phyloP scores from a whole-genome alignment of 352 stramenopile genomes.

The Globisporangium rhizosaccharum region DNA sequence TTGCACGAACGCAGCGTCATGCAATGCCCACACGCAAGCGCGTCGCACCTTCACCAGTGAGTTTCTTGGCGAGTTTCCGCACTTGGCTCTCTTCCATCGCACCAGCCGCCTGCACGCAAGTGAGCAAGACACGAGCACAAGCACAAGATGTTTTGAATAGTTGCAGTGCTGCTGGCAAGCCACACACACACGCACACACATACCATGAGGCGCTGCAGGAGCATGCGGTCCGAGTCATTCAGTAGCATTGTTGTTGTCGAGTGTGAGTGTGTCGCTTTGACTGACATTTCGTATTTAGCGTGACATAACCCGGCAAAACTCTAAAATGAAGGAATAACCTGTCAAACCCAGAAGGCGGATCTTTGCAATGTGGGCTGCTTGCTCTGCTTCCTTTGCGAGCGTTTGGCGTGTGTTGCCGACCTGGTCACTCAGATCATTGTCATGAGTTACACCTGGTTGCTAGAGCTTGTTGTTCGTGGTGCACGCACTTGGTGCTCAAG shows the following conservation, averaged over 20 bases:
- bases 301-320: too few species aligned
- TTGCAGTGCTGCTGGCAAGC: too few species aligned
- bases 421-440: too few species aligned
- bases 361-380: too few species aligned
- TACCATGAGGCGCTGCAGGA: slow-evolving; percentile 75
- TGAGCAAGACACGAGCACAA: background rate
- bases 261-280: background rate
- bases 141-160: background rate
- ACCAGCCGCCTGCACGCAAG: slow-evolving; percentile 35
- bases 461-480: too few species aligned
- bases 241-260: slow-evolving; percentile 26
- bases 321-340: too few species aligned
- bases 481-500: too few species aligned
- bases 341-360: too few species aligned
- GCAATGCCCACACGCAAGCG: background rate
- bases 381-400: too few species aligned
- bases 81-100: slow-evolving; percentile 66
- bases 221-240: slow-evolving; percentile 65
- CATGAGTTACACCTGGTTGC: too few species aligned
- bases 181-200: background rate
- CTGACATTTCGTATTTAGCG: background rate
- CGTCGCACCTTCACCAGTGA: slow-evolving; percentile 57
- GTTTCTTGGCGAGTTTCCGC: slow-evolving; percentile 36
- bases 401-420: too few species aligned
- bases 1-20: too few species aligned